Conservation (phyloP, 331 rosid genomes). For the Malus hybrid region DNA sequence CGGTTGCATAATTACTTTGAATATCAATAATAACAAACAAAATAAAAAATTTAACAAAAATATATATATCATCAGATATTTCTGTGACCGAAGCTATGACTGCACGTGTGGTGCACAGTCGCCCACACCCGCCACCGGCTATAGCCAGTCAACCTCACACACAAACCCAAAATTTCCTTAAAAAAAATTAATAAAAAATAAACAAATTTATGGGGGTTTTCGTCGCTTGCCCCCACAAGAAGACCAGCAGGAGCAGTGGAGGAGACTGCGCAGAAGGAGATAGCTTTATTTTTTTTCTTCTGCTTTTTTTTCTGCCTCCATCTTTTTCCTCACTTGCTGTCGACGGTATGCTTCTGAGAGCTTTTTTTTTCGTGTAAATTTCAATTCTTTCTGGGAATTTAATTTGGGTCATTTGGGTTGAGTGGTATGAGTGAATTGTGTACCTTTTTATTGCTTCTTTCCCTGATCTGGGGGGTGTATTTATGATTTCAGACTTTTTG, state of each 20-base stretch:
- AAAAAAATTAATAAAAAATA: constrained; percentile 4
- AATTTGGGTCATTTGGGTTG: background rate
- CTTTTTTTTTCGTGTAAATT: background rate
- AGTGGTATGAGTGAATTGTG: background rate
- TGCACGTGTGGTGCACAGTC: constrained; percentile 71
- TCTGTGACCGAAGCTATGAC: constrained; percentile 2
- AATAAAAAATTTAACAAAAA: background rate
- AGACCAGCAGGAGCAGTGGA: constrained; percentile 21
- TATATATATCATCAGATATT: background rate
- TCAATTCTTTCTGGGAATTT: background rate
- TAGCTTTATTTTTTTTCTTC: background rate
- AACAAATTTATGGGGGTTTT: constrained; percentile 4
- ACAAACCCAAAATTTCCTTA: constrained; percentile 11
- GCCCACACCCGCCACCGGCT: background rate
- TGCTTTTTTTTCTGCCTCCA: background rate
- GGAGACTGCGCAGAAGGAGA: constrained; percentile 13
- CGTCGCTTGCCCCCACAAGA: constrained; percentile 17
- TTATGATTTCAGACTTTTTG: constrained; percentile 42
- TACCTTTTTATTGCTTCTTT: constrained; percentile 5
- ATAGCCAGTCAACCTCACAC: constrained; percentile 1
- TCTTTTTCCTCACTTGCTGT: background rate
- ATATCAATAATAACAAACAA: background rate
- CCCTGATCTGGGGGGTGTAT: constrained; percentile 16
- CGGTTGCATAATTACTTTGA: background rate
- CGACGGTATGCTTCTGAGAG: background rate